These are phyloP conservation scores for Neolentinus lepideus DNA, from an alignment of 1,284 basidiomycete species.

Conservation along the genomic window DNA sequence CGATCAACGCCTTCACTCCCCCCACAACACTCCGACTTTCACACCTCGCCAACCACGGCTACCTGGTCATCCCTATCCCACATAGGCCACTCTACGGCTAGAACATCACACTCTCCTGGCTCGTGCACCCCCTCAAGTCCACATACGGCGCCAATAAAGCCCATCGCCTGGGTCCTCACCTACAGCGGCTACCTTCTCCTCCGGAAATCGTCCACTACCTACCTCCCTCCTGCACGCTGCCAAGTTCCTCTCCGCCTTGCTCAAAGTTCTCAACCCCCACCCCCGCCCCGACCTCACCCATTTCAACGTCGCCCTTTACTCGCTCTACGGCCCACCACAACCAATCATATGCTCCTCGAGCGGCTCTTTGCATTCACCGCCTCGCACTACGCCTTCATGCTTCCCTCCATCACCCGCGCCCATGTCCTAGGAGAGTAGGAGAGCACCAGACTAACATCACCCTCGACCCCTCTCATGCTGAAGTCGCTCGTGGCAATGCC, in stretches of 20 bases:
- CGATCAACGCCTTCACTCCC: not conserved
- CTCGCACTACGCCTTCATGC: not conserved
- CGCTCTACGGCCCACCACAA: not conserved
- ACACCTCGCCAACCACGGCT: not conserved
- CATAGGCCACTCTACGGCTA: not conserved
- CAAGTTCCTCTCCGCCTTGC: not conserved
- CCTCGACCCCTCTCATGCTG: conserved; percentile 1
- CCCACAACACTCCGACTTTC: not conserved
- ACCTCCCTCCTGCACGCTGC: no score
- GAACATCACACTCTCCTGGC: not conserved
- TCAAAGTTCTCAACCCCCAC: not conserved
- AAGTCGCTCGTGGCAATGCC: not conserved
- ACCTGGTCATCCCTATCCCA: not conserved
- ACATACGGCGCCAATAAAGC: no score
- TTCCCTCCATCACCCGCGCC: not conserved
- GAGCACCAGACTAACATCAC: not conserved
- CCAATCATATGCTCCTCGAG: not conserved
- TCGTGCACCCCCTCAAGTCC: no score
- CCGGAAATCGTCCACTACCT: no score
- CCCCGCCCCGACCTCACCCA: conserved; percentile 4
- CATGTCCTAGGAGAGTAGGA: not conserved
- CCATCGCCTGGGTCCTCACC: no score
- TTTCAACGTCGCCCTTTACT: conserved; percentile 4
- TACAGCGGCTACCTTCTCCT: no score
- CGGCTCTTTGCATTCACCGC: not conserved